These are phyloP conservation scores for Puccinellia tenuiflora DNA, from an alignment of 176 grass and related monocot species.

Conservation along the genomic window DNA sequence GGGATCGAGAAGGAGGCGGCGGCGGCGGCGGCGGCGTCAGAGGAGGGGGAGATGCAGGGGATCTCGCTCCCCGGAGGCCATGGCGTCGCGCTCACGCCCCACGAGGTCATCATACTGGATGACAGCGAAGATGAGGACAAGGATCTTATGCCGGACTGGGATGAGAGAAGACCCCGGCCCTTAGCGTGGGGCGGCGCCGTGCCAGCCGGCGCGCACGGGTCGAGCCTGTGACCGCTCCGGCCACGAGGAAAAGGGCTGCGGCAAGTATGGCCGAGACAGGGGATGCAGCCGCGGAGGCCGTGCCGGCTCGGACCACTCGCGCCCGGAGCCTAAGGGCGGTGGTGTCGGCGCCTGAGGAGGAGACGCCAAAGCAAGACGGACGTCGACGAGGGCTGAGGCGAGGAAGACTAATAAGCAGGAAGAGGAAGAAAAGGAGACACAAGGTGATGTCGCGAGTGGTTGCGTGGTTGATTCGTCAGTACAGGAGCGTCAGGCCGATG, in stretches of 20 bases:
- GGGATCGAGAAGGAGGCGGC: not conserved
- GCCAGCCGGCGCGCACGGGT: not conserved
- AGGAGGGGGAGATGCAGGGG: not conserved
- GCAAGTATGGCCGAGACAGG: not conserved
- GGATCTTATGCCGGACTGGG: not conserved
- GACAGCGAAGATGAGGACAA: not conserved
- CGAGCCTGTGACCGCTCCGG: not conserved
- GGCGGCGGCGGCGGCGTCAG: not conserved
- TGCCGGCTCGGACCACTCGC: not conserved
- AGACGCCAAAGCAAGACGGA: not conserved
- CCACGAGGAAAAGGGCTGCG: conserved; percentile 3
- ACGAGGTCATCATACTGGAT: not conserved
- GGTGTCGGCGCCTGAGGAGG: not conserved
- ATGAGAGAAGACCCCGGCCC: too few species aligned
- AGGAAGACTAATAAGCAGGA: not conserved
- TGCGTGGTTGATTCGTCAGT: not conserved
- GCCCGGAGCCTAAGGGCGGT: not conserved
- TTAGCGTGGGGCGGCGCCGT: not conserved
- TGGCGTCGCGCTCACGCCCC: not conserved
- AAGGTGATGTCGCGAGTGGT: not conserved
- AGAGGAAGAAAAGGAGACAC: not conserved
- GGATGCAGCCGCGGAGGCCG: not conserved
- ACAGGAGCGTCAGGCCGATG: not conserved
- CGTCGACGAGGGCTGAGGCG: not conserved
- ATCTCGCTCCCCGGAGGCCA: not conserved